These are phyloP conservation scores for Ceratorhiza oryzae-sativae DNA, from an alignment of 1,284 basidiomycete genomes.

Conservation along the genomic window DNA sequence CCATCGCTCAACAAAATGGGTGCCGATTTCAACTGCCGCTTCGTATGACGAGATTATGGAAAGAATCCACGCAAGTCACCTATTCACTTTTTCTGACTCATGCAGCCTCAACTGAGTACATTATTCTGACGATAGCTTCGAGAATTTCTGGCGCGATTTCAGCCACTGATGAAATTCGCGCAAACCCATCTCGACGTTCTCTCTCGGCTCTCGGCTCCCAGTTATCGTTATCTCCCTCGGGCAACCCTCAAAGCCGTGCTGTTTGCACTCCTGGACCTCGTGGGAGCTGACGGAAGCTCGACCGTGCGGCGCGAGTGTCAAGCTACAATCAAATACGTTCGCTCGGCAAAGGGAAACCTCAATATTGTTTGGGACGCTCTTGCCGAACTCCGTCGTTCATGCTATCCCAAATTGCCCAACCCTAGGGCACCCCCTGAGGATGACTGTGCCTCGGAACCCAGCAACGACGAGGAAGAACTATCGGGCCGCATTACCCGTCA, in stretches of 20 bases:
- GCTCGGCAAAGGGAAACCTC: slow-evolving; percentile 17
- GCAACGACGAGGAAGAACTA: slow-evolving; percentile 10
- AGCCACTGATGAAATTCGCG: slow-evolving; percentile 22
- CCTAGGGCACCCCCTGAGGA: slow-evolving; percentile 2
- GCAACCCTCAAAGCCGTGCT: slow-evolving; percentile 16
- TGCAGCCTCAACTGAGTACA: too few species aligned
- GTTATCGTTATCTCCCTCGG: slow-evolving; percentile 6
- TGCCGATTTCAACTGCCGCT: slow-evolving; percentile 12
- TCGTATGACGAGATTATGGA: slow-evolving; percentile 34
- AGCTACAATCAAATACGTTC: slow-evolving; percentile 8
- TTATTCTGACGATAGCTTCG: too few species aligned
- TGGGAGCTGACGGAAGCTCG: slow-evolving; percentile 22
- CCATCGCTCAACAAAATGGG: slow-evolving; percentile 12
- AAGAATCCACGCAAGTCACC: slow-evolving; percentile 26
- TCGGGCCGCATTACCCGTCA: slow-evolving; percentile 12
- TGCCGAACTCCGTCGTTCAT: slow-evolving; percentile 15
- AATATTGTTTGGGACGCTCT: slow-evolving; percentile 27
- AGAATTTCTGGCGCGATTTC: slow-evolving; percentile 33
- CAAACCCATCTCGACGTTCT: slow-evolving; percentile 23
- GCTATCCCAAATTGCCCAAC: slow-evolving; percentile 10
- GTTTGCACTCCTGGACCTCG: slow-evolving; percentile 10
- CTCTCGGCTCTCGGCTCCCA: slow-evolving; percentile 11
- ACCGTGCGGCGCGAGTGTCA: slow-evolving; percentile 16
- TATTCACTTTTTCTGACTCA: neutral
- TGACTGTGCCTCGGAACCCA: slow-evolving; percentile 1